Evolutionary conservation across 176 grass and related monocot genomes (phyloP).

Genomic region (Elaeis guineensis): DNA sequence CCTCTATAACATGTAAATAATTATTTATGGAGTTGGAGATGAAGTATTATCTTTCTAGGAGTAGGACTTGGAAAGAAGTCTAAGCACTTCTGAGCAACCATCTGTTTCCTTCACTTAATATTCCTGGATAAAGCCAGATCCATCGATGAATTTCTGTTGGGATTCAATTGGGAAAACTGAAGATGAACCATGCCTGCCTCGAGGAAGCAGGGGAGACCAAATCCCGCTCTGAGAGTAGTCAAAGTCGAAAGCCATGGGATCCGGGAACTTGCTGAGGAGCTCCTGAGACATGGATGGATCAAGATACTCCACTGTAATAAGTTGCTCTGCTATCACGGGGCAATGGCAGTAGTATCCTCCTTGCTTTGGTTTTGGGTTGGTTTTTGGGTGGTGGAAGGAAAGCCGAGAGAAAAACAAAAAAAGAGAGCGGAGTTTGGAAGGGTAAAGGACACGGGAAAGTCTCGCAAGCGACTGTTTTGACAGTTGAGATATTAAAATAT

Average conservation of each 20-base stretch:
- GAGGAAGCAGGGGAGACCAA: conserved; percentile 79
- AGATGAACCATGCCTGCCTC: conserved; percentile 8
- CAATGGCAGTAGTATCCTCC: no score
- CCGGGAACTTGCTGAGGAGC: conserved; percentile 82
- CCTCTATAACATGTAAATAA: no score
- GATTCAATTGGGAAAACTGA: background rate
- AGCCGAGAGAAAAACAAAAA: no score
- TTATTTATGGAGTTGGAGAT: background rate
- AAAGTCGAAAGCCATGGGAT: conserved; percentile 68
- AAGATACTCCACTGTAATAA: conserved; percentile 93
- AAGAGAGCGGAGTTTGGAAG: no score
- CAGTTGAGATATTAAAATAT: no score
- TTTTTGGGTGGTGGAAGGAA: no score
- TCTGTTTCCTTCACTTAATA: background rate
- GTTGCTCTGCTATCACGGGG: conserved; percentile 36
- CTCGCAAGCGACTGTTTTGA: no score
- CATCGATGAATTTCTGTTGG: conserved; percentile 5
- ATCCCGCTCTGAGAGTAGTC: conserved; percentile 95
- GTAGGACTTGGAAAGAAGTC: conserved; percentile 6
- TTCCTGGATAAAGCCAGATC: conserved; percentile 17
- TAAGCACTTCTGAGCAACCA: background rate
- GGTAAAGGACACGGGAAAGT: no score
- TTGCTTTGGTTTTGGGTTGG: no score
- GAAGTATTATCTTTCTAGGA: background rate
- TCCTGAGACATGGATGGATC: conserved; percentile 56